phyloP scores from a whole-genome alignment of 257 asterid genomes.

The Solanum pimpinellifolium region DNA sequence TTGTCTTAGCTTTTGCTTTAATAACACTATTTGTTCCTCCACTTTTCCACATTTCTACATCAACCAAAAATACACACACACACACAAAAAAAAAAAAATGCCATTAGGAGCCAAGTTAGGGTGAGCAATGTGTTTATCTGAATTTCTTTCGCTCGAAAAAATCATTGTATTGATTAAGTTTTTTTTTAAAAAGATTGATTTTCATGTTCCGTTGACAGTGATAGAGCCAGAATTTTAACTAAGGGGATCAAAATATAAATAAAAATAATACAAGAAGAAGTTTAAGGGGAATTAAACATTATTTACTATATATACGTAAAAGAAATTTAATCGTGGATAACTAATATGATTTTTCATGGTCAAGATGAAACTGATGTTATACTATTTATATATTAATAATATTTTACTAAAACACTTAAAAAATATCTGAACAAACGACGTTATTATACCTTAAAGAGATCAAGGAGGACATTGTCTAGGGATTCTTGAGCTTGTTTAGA shows the following conservation, averaged over 20 bases:
- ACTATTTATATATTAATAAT: not conserved
- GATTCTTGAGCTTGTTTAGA: slow-evolving; percentile 59
- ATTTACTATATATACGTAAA: not conserved
- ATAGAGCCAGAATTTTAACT: not conserved
- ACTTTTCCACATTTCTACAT: slow-evolving; percentile 69
- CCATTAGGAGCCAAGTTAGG: too few species aligned
- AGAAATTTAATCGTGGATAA: not conserved
- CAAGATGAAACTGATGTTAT: not conserved
- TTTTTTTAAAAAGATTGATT: not conserved
- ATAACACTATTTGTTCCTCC: slow-evolving; percentile 66
- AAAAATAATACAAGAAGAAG: too few species aligned
- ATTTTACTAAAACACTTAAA: not conserved
- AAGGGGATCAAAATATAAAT: too few species aligned
- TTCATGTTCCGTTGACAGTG: not conserved
- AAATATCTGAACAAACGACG: not conserved
- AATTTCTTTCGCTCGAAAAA: not conserved
- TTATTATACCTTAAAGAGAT: slow-evolving; percentile 50
- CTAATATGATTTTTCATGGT: accelerated
- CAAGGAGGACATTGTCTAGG: slow-evolving; percentile 68
- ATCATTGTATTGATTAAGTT: too few species aligned
- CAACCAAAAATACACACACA: not conserved
- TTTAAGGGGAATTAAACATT: not conserved
- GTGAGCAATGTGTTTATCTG: not conserved
- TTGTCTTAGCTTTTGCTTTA: slow-evolving; percentile 61
- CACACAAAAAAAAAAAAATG: too few species aligned